Evolutionary conservation across 2,329 filamentous ascomycete species (phyloP).

Genomic region (Fusarium luffae): DNA sequence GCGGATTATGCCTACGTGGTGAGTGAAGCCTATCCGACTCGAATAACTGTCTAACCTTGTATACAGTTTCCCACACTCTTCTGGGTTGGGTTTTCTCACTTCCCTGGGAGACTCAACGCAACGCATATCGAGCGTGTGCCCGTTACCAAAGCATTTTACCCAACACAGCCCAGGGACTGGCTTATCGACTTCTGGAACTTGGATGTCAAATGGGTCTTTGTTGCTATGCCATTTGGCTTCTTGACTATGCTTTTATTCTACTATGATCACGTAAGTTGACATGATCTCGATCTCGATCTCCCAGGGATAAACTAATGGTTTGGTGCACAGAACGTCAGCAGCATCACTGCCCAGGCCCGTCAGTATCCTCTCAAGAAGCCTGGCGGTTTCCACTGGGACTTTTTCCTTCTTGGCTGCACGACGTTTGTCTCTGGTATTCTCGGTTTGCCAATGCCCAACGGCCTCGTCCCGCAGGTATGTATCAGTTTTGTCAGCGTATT

Average conservation of each 20-base stretch:
- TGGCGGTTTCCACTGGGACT: slow-evolving; percentile 7
- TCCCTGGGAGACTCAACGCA: not conserved
- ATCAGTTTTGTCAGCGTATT: fast-evolving
- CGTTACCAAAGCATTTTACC: not conserved
- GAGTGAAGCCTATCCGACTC: not conserved
- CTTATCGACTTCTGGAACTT: slow-evolving; percentile 6
- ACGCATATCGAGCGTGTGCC: not conserved
- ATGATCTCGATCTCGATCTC: too few species aligned
- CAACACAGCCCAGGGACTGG: not conserved
- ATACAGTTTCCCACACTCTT: not conserved
- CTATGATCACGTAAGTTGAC: not conserved
- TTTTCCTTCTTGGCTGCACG: not conserved
- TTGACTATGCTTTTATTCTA: slow-evolving; percentile 9
- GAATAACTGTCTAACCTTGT: not conserved
- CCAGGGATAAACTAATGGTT: not conserved
- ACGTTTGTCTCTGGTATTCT: slow-evolving; percentile 4
- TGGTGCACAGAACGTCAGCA: not conserved
- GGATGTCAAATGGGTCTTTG: not conserved
- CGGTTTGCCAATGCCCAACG: not conserved
- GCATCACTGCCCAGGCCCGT: slow-evolving; percentile 1
- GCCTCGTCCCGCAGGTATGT: not conserved
- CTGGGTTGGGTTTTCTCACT: slow-evolving; percentile 8
- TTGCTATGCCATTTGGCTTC: not conserved
- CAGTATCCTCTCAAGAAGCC: slow-evolving; percentile 4
- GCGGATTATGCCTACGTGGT: slow-evolving; percentile 6